Evolutionary conservation across 2,329 filamentous ascomycete species (phyloP).

Genomic region (Pochonia chlamydosporia): DNA sequence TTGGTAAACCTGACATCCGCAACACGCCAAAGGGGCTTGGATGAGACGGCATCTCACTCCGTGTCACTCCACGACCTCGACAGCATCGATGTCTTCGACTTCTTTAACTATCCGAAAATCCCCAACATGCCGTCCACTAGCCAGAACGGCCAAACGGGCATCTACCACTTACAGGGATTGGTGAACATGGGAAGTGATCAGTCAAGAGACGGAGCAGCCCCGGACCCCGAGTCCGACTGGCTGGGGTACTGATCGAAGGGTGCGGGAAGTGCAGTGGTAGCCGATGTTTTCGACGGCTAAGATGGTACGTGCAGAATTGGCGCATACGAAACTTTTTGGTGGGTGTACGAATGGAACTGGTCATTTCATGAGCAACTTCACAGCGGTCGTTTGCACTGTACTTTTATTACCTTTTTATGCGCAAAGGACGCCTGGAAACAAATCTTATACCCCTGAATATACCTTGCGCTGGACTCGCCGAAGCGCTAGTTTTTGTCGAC

Average conservation of each 20-base stretch:
- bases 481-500: too few species aligned
- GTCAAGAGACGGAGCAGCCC: constrained; percentile 2
- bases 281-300: not conserved
- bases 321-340: not conserved
- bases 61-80: constrained; percentile 35
- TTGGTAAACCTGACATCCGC: constrained; percentile 30
- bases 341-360: not conserved
- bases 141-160: constrained; percentile 16
- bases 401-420: not conserved
- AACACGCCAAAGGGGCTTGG: constrained; percentile 29
- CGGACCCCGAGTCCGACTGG: constrained; percentile 16
- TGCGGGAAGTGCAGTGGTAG: not conserved
- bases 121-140: constrained; percentile 11
- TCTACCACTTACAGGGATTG: constrained; percentile 15
- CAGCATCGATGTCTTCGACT: constrained; percentile 39
- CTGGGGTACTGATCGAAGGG: constrained; percentile 6
- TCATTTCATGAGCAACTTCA: not conserved
- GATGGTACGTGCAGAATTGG: not conserved
- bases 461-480: too few species aligned
- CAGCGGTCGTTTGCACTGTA: not conserved
- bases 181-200: constrained; percentile 1
- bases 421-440: not conserved
- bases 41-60: constrained; percentile 31
- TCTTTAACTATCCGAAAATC: constrained; percentile 37
- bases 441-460: not conserved